phyloP scores from a whole-genome alignment of 2,329 filamentous ascomycete species.

The Fusarium sp. region DNA sequence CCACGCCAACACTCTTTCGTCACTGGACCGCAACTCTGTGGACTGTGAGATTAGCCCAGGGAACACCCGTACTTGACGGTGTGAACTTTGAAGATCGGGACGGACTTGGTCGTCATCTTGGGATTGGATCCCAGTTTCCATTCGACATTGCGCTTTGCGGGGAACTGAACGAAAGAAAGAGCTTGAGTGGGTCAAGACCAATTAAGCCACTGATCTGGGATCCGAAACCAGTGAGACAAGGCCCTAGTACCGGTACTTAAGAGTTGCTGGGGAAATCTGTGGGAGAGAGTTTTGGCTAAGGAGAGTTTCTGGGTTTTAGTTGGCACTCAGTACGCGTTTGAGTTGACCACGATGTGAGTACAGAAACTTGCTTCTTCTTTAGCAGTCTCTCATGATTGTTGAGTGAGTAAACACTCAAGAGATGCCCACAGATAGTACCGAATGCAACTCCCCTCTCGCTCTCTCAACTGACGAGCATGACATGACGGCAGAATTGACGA shows the following conservation, averaged over 20 bases:
- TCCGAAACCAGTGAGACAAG: slow-evolving; percentile 36
- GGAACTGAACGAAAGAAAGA: slow-evolving; percentile 30
- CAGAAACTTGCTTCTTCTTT: not conserved
- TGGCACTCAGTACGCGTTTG: not conserved
- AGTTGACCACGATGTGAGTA: not conserved
- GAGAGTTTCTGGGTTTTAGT: not conserved
- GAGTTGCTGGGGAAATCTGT: slow-evolving; percentile 5
- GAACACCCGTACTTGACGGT: slow-evolving; percentile 40
- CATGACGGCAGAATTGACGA: slow-evolving; percentile 25
- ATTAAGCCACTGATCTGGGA: slow-evolving; percentile 42
- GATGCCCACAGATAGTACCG: not conserved
- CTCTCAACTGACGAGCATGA: slow-evolving; percentile 21
- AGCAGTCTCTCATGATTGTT: no score
- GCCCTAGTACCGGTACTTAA: slow-evolving; percentile 22
- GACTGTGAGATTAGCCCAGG: slow-evolving; percentile 40
- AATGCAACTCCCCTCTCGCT: not conserved
- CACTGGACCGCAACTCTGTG: slow-evolving; percentile 30
- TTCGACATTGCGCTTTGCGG: slow-evolving; percentile 37
- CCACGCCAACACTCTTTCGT: slow-evolving; percentile 39
- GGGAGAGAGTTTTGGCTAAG: slow-evolving; percentile 15
- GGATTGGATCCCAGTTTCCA: slow-evolving; percentile 20
- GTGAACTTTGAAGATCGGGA: slow-evolving; percentile 47
- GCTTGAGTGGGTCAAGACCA: slow-evolving; percentile 37
- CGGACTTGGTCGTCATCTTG: slow-evolving; percentile 38
- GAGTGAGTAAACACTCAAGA: not conserved